Conservation (phyloP, 2,329 filamentous ascomycete genomes). For the Neonectria sp. region DNA sequence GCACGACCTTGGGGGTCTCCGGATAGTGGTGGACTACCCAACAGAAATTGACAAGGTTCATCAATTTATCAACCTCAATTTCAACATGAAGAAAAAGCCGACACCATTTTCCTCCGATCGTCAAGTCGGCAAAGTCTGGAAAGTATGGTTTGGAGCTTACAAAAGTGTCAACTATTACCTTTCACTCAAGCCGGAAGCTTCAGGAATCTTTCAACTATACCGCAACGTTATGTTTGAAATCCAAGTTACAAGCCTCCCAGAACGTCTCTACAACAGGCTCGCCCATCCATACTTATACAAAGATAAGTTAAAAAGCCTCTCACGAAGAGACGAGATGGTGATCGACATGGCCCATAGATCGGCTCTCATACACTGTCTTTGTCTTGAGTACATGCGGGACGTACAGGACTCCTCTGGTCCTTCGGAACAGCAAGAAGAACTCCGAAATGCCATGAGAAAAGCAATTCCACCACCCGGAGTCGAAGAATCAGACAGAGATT, state of each 20-base stretch:
- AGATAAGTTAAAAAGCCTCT: neutral
- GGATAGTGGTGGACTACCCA: slow-evolving; percentile 26
- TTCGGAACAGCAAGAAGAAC: no score
- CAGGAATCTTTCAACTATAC: neutral
- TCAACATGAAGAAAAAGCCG: neutral
- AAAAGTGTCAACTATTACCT: neutral
- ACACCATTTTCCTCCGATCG: neutral
- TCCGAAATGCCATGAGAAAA: no score
- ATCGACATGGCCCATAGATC: slow-evolving; percentile 25
- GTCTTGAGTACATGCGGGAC: slow-evolving; percentile 13
- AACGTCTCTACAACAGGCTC: slow-evolving; percentile 32
- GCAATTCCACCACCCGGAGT: no score
- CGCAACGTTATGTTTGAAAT: slow-evolving; percentile 29
- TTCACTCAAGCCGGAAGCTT: neutral
- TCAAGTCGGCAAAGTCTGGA: neutral
- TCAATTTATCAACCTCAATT: slow-evolving; percentile 16
- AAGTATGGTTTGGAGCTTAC: neutral
- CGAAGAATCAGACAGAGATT: no score
- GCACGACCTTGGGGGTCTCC: slow-evolving; percentile 32
- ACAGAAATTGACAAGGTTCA: slow-evolving; percentile 15
- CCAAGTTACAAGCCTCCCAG: slow-evolving; percentile 31
- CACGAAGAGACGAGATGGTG: slow-evolving; percentile 29
- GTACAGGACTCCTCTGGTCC: no score
- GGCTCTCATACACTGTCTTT: no score
- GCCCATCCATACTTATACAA: slow-evolving; percentile 31